Evolutionary conservation across 257 asterid species (phyloP), one percentile per base, ranked within the genome.

Genomic region (Lantana camara): DNA sequence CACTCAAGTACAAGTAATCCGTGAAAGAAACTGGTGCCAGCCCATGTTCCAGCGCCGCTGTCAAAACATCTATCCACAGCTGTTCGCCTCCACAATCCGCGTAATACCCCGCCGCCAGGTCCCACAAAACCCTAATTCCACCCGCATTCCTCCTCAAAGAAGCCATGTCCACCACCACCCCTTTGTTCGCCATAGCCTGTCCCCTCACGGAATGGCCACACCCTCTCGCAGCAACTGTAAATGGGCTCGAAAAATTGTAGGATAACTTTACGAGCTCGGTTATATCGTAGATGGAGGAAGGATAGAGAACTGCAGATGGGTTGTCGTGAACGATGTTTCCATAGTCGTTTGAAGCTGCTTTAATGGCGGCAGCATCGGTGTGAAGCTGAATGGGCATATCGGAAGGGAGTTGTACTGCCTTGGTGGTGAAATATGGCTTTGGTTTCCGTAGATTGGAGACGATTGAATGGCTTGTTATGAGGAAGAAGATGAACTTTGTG

Each of bases 181-280:
- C 92, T 17, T 74, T 48, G 1, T 49, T 58, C 17, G 84, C 82
- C 81, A 79, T 77, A 75, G 89, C 85, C 37, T 85, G 93, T 5
- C 93, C 93, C 13, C 85, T 60, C 3, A 72, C 76, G 0, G 87
- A 85, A 63, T 85, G 93, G 24, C 93, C 93, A 52, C 72, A 73
- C 0, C 93, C 93, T 40, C 79, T 70, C 15, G 87, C 87, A 1
- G 93, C 79, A 10, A 85, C 52, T 15, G 57, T 17, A 32, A 85
- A 85, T 15, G 88, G 88, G 40, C 21, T 15, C 0, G 84, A 42
- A 21, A 61, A 57, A 16, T 45, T 61, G 62, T 72, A 62, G 7
- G 94, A 85, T 5, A 73, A 54, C 20, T 63, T 70, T 0, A 80
- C 44, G 38, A 85, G 72, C 4, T 63, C 71, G 30, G 67, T 32